Base-by-base conservation (phyloP, 1,139 yeast species). In the Yarrowia galli region DNA sequence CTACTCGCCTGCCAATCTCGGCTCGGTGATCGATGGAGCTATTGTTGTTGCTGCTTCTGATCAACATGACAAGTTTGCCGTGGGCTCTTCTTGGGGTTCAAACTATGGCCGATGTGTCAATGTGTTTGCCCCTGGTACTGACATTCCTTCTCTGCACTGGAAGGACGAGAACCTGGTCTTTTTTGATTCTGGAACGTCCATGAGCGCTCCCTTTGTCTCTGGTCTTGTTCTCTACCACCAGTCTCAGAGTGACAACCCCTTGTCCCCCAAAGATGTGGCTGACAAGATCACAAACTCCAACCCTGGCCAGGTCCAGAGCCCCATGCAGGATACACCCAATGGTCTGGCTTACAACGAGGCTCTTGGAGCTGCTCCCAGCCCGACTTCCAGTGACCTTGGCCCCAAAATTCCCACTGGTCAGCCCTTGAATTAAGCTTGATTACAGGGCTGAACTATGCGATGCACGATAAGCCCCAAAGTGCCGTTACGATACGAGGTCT, bases 51-150 rank as follows among this genome's bases (percentile, higher is more conserved):
- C 60, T 2, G 58, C 67, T 16, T 49, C 56, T 2, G 56, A 51
- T 10, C 36, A 49, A 20, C 48, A 18, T 3, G 48, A 63, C 20
- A 38, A 40, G 46, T 80, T 92, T 48, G 93, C 97, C 3, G 36
- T 40, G 9, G 61, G 46, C 7, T 15, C 48, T 3, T 32, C 58
- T n/a, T 40, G 58, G 46, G 54, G 54, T 7, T 48, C 67, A 15
- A 63, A 63, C 32, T 63, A 48, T 38, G 67, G 67, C 18, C 10
- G 49, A 9, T 63, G 67, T 15, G 67, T 63, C 25, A 53, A 49
- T 22, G 67, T 63, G 6, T 63, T 38, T 42, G 58, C 67, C 2
- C 67, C 67, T 7, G 67, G 67, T 2, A 32, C 46, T 0, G 48
- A 63, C 25, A 49, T 63, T 76, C 67, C 87, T 88, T 73, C 83